A percentile compares a stretch with the other conserved stretches of the same genome.
These are phyloP conservation scores for Phytophthora fragariae DNA, from an alignment of 352 stramenopile species.

Conservation along the genomic window DNA sequence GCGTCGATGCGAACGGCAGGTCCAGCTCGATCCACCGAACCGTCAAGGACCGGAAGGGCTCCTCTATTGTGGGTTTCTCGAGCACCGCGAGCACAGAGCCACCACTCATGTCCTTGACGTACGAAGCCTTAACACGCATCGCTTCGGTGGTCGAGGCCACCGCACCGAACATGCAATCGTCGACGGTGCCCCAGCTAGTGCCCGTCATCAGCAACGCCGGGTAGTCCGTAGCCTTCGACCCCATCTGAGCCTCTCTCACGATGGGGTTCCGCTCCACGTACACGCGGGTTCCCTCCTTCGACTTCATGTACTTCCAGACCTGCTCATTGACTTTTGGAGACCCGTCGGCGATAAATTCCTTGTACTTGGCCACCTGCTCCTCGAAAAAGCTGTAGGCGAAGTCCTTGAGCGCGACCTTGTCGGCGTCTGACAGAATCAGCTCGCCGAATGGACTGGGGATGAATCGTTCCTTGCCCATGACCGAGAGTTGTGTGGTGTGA, in stretches of 20 bases:
- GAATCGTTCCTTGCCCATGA: conserved; percentile 39
- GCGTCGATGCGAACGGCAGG: conserved; percentile 30
- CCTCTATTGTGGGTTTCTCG: conserved; percentile 46
- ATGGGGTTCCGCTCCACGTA: conserved; percentile 38
- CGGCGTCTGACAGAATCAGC: conserved; percentile 1
- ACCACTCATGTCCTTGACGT: conserved; percentile 53
- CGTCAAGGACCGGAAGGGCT: conserved; percentile 48
- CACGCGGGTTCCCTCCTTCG: conserved; percentile 36
- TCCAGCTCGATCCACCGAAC: conserved; percentile 45
- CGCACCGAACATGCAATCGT: conserved; percentile 48
- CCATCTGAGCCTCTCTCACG: conserved; percentile 21
- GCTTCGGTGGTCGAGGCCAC: conserved; percentile 39
- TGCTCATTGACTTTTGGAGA: conserved; percentile 31
- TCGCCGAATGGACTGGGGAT: conserved; percentile 29
- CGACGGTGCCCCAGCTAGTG: conserved; percentile 34
- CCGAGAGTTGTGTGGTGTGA: too few species aligned
- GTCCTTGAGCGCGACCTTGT: conserved; percentile 22
- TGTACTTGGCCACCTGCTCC: conserved; percentile 42
- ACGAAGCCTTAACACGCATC: conserved; percentile 47
- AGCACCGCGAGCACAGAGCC: conserved; percentile 48
- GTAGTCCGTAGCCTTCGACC: conserved; percentile 22
- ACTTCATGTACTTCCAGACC: conserved; percentile 43
- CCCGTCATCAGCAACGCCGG: conserved; percentile 34
- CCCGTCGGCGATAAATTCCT: conserved; percentile 39
- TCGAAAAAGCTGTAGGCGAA: conserved; percentile 39